These are phyloP conservation scores for Lasiosphaeris hirsuta DNA, from an alignment of 495 filamentous ascomycete species.

Conservation along the genomic window DNA sequence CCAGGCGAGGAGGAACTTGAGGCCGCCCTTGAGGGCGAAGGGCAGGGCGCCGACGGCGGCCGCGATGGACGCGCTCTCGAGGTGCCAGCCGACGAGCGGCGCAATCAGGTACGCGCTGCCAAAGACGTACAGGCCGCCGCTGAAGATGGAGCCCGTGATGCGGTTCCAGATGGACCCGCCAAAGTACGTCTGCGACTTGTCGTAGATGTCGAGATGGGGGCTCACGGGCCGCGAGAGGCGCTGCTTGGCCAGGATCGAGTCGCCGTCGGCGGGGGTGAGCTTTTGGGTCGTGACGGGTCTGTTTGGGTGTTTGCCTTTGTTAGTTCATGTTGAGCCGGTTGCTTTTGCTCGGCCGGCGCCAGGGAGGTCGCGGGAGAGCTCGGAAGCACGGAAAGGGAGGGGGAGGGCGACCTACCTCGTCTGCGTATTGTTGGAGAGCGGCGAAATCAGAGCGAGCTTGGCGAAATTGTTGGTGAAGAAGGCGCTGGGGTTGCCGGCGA, in stretches of 20 bases:
- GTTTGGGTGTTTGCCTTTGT: conserved; percentile 1
- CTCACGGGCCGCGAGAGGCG: conserved; percentile 80
- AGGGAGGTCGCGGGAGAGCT: too few relatives aligned
- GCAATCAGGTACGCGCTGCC: conserved; percentile 77
- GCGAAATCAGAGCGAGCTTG: conserved; percentile 19
- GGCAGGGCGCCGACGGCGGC: conserved; percentile 74
- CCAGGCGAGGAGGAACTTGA: conserved; percentile 71
- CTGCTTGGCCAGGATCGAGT: conserved; percentile 76
- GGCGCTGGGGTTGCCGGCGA: conserved; percentile 27
- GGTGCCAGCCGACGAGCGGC: conserved; percentile 77
- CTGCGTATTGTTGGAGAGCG: conserved; percentile 24
- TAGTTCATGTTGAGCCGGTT: background rate
- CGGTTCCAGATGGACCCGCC: conserved; percentile 65
- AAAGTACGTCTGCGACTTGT: conserved; percentile 83
- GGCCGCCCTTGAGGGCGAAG: conserved; percentile 58
- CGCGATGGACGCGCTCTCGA: conserved; percentile 76
- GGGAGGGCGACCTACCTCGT: conserved; percentile 22
- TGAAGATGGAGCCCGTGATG: conserved; percentile 71
- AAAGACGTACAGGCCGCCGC: conserved; percentile 78
- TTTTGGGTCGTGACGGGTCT: conserved; percentile 59
- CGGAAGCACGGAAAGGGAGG: background rate
- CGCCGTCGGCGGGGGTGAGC: conserved; percentile 54
- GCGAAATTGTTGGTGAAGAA: conserved; percentile 35
- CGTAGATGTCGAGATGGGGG: conserved; percentile 88
- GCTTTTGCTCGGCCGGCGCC: background rate